These are phyloP conservation scores for Sindora glabra DNA, from an alignment of 306 rosid genomes.

Conservation along the genomic window DNA sequence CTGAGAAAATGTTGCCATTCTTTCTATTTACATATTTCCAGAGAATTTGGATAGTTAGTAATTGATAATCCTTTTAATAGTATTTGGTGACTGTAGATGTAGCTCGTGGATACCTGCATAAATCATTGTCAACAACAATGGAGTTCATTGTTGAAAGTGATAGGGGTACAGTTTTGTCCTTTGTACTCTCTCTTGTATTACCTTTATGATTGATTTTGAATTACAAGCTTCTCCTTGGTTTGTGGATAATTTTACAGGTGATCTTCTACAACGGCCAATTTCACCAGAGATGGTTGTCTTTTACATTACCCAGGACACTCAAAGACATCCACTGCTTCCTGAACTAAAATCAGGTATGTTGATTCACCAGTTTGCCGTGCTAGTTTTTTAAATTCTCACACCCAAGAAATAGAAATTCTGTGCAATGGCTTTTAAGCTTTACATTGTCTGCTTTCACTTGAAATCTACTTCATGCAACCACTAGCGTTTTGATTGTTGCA, in stretches of 20 bases:
- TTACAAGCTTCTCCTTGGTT: neutral
- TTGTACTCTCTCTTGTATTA: neutral
- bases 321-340: slow-evolving; percentile 83
- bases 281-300: slow-evolving; percentile 75
- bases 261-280: slow-evolving; percentile 60
- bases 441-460: neutral
- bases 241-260: slow-evolving; percentile 37
- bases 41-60: slow-evolving; percentile 17
- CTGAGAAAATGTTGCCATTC: no score
- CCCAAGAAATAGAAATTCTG: neutral
- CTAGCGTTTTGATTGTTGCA: neutral
- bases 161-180: slow-evolving; percentile 36
- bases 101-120: slow-evolving; percentile 76
- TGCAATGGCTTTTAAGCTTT: neutral
- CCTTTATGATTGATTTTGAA: neutral
- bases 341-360: slow-evolving; percentile 76
- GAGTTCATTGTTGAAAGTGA: slow-evolving; percentile 89
- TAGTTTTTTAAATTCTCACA: neutral
- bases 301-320: slow-evolving; percentile 95
- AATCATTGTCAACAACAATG: slow-evolving; percentile 64
- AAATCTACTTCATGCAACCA: neutral
- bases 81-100: slow-evolving; percentile 75
- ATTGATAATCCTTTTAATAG: slow-evolving; percentile 45
- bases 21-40: neutral
- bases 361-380: slow-evolving; percentile 2